Evolutionary conservation across 768 basidiomycete genomes (phyloP), one percentile per base, ranked within the genome.

Genomic region (Hypholoma sublateritium): DNA sequence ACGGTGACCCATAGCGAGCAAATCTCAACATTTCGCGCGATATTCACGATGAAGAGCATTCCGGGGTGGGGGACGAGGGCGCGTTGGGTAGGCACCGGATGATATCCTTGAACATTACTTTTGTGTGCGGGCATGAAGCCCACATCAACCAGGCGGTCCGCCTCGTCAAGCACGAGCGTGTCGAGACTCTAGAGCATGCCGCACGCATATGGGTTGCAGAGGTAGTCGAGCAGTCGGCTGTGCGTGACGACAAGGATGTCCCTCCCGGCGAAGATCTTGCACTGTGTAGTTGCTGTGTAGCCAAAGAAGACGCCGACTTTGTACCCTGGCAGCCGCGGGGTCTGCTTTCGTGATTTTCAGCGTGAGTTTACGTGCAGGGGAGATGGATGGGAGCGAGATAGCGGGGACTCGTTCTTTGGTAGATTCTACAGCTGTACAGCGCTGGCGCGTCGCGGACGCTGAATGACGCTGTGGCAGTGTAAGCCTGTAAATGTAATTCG

Each of bases 321-420:
- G 56, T 77, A 77, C 14, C 62, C 67, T 53, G 77, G 78, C 32
- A 74, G 71, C n/a, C 54, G 43, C 35, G 54, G 56, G 17, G 84
- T 58, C 7, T 84, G 69, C 6, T 64, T 86, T 84, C 55, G 83
- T 77, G 46, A 89, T 80, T 59, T 65, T 55, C 17, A 56, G 16
- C 1, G 87, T 89, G 35, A 91, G 70, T 65, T 91, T 89, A 56
- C 88, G 78, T 0, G 89, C 91, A 0, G 89, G 89, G 3, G 88
- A 86, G 25, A 91, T 61, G 1, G 91, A 80, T 22, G 86, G 78
- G 36, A 86, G 81, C 17, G 84, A 88, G 32, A 85, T 77, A 14
- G 69, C 64, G 0, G 56, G n/a, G 0, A 58, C 65, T 16, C 48
- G 50, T 46, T 35, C 37, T n/a, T n/a, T n/a, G n/a, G n/a, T n/a